phyloP scores from a whole-genome alignment of 1,284 basidiomycete species.

The Malassezia furfur region DNA sequence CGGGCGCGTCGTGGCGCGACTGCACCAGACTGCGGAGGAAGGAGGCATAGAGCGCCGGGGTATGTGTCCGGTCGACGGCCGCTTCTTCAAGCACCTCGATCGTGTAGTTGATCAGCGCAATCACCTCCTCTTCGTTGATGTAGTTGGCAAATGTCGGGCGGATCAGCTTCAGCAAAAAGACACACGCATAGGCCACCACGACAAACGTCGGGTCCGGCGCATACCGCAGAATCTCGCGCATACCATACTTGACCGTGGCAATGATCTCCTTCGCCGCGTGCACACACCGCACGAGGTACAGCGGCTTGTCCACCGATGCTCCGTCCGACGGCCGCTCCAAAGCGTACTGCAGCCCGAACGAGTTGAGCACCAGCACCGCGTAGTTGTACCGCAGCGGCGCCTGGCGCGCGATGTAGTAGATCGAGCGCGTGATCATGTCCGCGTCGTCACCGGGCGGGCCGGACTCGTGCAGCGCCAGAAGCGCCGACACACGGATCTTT shows the following conservation, averaged over 20 bases:
- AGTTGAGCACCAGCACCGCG: conserved; percentile 58
- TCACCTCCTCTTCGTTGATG: conserved; percentile 57
- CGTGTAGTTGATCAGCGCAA: conserved; percentile 67
- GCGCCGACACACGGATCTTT: conserved; percentile 9
- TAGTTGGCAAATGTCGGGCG: conserved; percentile 70
- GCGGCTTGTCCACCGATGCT: conserved; percentile 35
- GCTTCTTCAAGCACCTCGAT: conserved; percentile 54
- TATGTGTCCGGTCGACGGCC: conserved; percentile 42
- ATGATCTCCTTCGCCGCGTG: conserved; percentile 41
- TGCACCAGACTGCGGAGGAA: conserved; percentile 41
- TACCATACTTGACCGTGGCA: conserved; percentile 24
- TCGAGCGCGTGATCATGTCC: conserved; percentile 33
- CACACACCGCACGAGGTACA: conserved; percentile 46
- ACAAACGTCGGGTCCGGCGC: conserved; percentile 86
- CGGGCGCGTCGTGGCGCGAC: conserved; percentile 24
- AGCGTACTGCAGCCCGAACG: conserved; percentile 87
- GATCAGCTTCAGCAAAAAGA: conserved; percentile 56
- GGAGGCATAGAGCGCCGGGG: conserved; percentile 35
- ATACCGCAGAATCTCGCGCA: conserved; percentile 59
- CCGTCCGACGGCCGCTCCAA: conserved; percentile 54
- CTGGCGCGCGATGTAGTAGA: conserved; percentile 34
- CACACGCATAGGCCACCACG: conserved; percentile 77
- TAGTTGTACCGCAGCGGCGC: conserved; percentile 41
- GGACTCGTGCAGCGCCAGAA: conserved; percentile 14
- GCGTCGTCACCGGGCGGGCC: conserved; percentile 26